Conservation (phyloP, 1,284 basidiomycete genomes). For the Retiboletus flavoniger region DNA sequence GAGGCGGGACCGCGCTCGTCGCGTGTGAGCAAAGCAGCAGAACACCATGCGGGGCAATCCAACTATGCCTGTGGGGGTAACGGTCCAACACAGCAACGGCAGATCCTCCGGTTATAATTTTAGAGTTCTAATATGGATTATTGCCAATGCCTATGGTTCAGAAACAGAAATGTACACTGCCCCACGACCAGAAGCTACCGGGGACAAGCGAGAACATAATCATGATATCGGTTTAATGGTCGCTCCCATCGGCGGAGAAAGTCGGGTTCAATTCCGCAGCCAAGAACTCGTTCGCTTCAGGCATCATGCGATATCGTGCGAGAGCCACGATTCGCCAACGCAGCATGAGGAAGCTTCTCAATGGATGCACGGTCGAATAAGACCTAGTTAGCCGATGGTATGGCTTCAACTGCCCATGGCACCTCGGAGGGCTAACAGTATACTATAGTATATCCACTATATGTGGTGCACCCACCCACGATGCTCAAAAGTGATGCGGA, state of each 20-base stretch:
- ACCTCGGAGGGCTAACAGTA: not conserved
- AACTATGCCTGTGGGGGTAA: not conserved
- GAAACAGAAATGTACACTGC: not conserved
- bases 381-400: not conserved
- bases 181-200: not conserved
- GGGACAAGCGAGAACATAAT: not conserved
- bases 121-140: not conserved
- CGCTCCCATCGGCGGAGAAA: constrained; percentile 20
- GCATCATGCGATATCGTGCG: not conserved
- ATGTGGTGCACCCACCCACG: too few relatives aligned
- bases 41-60: not conserved
- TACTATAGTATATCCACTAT: not conserved
- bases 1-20: constrained; percentile 15
- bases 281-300: constrained; percentile 11
- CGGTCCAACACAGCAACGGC: not conserved
- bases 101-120: constrained; percentile 3
- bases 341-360: not conserved
- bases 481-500: too few relatives aligned
- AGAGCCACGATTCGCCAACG: constrained; percentile 1
- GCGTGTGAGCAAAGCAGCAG: not conserved
- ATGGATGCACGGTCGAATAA: not conserved
- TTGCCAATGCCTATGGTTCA: not conserved
- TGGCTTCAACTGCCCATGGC: not conserved
- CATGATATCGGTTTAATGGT: not conserved
- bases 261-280: not conserved